Conservation (phyloP, 106 monocot genomes). For the Platanthera zijinensis region DNA sequence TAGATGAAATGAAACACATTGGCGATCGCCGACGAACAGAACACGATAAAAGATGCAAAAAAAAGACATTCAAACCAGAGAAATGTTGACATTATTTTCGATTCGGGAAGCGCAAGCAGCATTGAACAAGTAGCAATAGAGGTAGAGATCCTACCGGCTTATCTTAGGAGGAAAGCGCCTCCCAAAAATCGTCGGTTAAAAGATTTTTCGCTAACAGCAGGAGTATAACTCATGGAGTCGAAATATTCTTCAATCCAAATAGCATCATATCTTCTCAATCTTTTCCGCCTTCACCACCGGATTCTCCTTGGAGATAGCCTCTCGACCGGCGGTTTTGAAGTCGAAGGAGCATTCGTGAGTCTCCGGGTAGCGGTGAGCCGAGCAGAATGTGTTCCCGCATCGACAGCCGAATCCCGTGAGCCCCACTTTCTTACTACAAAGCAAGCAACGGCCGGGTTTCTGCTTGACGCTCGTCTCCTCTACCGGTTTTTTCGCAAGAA, state of each 20-base stretch:
- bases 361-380: conserved; percentile 30
- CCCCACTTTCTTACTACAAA: conserved; percentile 35
- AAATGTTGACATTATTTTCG: too few relatives aligned
- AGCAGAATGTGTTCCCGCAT: conserved; percentile 36
- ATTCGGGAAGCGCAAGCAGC: too few relatives aligned
- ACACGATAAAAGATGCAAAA: too few relatives aligned
- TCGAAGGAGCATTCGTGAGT: conserved; percentile 28
- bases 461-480: conserved; percentile 11
- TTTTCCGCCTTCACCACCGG: conserved; percentile 16
- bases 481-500: neutral
- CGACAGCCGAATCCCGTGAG: conserved; percentile 42
- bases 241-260: neutral
- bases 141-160: too few relatives aligned
- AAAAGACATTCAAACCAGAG: too few relatives aligned
- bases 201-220: too few relatives aligned
- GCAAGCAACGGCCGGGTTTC: conserved; percentile 20
- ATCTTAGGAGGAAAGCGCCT: too few relatives aligned
- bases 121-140: too few relatives aligned
- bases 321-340: conserved; percentile 20
- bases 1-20: too few relatives aligned
- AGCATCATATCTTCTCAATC: conserved; percentile 17
- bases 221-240: neutral
- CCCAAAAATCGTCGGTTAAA: too few relatives aligned
- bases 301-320: conserved; percentile 13
- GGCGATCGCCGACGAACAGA: too few relatives aligned